These are phyloP conservation scores for Erysimum pusillum DNA, from an alignment of 441 rosid genomes.

Conservation along the genomic window DNA sequence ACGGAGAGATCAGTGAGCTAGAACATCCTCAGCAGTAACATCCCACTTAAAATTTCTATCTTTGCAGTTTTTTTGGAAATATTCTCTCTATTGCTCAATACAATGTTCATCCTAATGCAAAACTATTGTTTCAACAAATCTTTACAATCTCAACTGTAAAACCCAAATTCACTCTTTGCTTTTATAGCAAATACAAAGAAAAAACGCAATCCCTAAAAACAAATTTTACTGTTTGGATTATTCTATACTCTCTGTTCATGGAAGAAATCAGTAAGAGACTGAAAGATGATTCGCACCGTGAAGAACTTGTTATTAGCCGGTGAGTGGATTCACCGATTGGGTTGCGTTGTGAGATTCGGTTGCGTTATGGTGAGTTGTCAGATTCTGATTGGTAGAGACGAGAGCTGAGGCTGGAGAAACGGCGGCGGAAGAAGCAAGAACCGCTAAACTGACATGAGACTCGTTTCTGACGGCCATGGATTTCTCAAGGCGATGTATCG, in stretches of 20 bases:
- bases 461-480: conserved; percentile 45
- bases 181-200: conserved; percentile 8
- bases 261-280: conserved; percentile 4
- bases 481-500: conserved; percentile 46
- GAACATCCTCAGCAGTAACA: conserved; percentile 46
- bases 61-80: not conserved
- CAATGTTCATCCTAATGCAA: conserved; percentile 9
- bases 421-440: conserved; percentile 54
- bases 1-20: conserved; percentile 72
- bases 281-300: conserved; percentile 16
- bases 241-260: not conserved
- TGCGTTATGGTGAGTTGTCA: conserved; percentile 43
- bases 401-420: conserved; percentile 40
- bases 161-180: not conserved
- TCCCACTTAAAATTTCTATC: conserved; percentile 11
- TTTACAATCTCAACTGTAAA: not conserved
- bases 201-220: not conserved
- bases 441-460: conserved; percentile 54
- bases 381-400: conserved; percentile 49
- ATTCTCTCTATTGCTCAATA: conserved; percentile 16
- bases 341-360: conserved; percentile 39
- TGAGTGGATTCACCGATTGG: conserved; percentile 16
- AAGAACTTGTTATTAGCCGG: conserved; percentile 16
- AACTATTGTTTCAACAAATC: not conserved
- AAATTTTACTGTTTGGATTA: not conserved